A percentile compares a stretch with the other conserved stretches of the same genome.
phyloP scores from a whole-genome alignment of 2,329 filamentous ascomycete species.

The Xylariales sp. region DNA sequence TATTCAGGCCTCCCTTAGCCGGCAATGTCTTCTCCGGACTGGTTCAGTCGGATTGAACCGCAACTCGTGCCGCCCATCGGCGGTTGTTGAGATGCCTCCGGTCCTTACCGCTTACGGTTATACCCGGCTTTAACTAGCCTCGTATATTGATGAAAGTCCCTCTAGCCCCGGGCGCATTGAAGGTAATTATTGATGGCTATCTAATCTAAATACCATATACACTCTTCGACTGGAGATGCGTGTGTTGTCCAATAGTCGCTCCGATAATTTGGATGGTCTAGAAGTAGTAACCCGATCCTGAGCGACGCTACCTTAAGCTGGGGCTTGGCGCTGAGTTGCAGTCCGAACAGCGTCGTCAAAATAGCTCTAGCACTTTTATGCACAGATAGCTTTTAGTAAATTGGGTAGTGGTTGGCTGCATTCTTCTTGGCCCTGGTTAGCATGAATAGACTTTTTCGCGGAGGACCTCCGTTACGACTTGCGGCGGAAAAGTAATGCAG shows the following conservation, averaged over 20 bases:
- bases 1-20: not conserved
- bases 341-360: too few species aligned
- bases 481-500: too few species aligned
- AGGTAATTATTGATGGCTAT: not conserved
- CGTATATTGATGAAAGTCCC: not conserved
- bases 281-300: constrained; percentile 9
- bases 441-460: too few species aligned
- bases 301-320: too few species aligned
- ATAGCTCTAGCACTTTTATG: too few species aligned
- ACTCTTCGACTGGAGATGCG: not conserved
- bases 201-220: not conserved
- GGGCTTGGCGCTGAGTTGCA: too few species aligned
- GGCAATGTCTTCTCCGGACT: not conserved
- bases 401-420: too few species aligned
- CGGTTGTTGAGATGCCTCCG: not conserved
- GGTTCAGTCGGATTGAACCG: not conserved
- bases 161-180: not conserved
- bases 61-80: not conserved
- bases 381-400: too few species aligned
- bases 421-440: too few species aligned
- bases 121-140: not conserved
- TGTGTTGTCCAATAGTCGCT: not conserved
- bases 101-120: constrained; percentile 16
- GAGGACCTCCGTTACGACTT: too few species aligned
- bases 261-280: not conserved